These are phyloP conservation scores for Pseudopyricularia cyperi DNA, from an alignment of 2,329 filamentous ascomycete genomes.

Conservation along the genomic window DNA sequence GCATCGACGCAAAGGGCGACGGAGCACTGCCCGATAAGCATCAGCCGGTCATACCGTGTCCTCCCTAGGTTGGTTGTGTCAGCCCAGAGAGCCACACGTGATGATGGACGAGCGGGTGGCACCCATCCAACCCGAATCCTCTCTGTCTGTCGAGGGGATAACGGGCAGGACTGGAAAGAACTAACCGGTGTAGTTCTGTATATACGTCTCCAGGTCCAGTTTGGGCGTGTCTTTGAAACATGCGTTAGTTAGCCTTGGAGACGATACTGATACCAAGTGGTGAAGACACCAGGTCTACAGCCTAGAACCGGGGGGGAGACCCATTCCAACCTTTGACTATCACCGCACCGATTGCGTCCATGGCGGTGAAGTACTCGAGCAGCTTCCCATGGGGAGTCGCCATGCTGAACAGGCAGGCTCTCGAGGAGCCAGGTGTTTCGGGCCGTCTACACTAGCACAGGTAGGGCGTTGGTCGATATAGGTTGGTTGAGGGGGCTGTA, in stretches of 20 bases:
- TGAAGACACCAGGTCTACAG: neutral
- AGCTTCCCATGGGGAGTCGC: slow-evolving; percentile 16
- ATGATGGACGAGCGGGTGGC: neutral
- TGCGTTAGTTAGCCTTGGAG: neutral
- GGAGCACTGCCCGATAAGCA: slow-evolving; percentile 69
- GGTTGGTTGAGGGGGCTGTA: neutral
- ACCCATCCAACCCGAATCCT: neutral
- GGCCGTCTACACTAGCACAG: neutral
- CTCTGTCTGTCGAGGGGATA: neutral
- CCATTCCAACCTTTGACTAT: slow-evolving; percentile 31
- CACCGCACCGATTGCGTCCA: slow-evolving; percentile 30
- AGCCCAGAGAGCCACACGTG: neutral
- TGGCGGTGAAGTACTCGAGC: slow-evolving; percentile 29
- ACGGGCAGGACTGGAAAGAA: neutral
- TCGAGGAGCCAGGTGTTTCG: neutral
- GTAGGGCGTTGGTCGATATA: neutral
- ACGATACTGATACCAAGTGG: neutral
- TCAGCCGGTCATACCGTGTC: slow-evolving; percentile 68
- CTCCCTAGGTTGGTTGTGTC: slow-evolving; percentile 41
- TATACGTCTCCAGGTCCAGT: slow-evolving; percentile 83
- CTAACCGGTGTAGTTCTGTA: slow-evolving; percentile 75
- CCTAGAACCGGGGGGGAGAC: neutral
- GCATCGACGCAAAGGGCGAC: slow-evolving; percentile 67
- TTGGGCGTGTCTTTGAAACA: slow-evolving; percentile 56
- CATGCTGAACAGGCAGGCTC: slow-evolving; percentile 16